A percentile compares a stretch with the other conserved stretches of the same genome.
Conservation (phyloP, 768 basidiomycete species). For the Russula abietina region DNA sequence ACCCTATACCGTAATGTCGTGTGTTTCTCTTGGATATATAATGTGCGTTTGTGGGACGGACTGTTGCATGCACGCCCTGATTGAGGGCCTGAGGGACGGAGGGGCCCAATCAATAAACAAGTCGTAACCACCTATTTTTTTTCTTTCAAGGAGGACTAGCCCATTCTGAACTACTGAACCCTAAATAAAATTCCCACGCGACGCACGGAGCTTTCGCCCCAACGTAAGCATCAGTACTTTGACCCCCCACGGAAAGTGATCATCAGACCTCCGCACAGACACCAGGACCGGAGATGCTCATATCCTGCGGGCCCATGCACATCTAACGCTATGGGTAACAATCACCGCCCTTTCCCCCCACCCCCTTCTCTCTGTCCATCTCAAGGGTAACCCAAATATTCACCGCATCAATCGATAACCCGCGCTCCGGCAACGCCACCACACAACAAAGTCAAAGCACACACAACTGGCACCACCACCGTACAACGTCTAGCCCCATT, state of each 20-base stretch:
- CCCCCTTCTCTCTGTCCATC: background rate
- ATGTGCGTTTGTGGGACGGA: background rate
- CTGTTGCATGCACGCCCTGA: too few species aligned
- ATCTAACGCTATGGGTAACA: too few species aligned
- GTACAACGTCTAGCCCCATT: background rate
- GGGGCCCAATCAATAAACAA: too few species aligned
- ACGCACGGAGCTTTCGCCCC: background rate
- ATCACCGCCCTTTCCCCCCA: background rate
- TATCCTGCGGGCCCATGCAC: background rate
- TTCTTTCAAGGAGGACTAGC: background rate
- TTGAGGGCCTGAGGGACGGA: too few species aligned
- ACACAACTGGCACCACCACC: too few species aligned
- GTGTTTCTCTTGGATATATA: background rate
- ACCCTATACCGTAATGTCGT: constrained; percentile 8
- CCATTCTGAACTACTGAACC: background rate
- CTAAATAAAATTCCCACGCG: constrained; percentile 1
- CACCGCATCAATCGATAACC: background rate
- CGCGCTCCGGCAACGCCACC: too few species aligned
- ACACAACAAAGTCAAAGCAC: background rate
- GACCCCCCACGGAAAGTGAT: background rate
- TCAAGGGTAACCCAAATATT: background rate
- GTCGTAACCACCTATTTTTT: too few species aligned
- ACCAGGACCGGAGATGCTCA: background rate
- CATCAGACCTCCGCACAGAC: background rate
- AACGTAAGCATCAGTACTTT: too few species aligned